Evolutionary conservation across 2,329 filamentous ascomycete species (phyloP), one percentile per base, ranked within the genome.

Genomic region (Pseudopithomyces maydicus): DNA sequence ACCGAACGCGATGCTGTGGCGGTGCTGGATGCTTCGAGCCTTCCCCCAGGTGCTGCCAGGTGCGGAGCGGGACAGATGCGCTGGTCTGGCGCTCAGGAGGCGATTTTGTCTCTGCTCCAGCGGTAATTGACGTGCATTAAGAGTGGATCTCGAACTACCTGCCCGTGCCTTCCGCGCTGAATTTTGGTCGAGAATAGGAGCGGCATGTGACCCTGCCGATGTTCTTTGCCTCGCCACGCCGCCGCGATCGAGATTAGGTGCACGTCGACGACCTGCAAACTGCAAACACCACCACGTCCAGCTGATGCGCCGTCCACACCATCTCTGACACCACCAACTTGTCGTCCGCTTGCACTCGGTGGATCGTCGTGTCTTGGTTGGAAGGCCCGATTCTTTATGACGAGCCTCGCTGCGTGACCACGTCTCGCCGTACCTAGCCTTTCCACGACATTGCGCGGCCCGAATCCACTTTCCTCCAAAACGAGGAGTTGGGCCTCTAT

Each of bases 1-100:
- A 38, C 43, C 43, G 26, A 43, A 29, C 36, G 47, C 42, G 29
- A 42, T 26, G 17, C 29, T 48, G 48, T 52, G 54, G 54, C 54
- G 54, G 54, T 56, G 50, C 55, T 8, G 8, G 26, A 29, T 29
- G 26, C 26, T 29, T n/a, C n/a, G n/a, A n/a, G n/a, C n/a, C n/a
- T n/a, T n/a, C 26, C 26, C 26, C 26, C 26, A 8, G 26, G 8
- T n/a, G n/a, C 4, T 29, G 5, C 26, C 26, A 29, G 26, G 8
- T 29, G 26, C 26, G 8, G 26, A 29, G 26, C 26, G 8, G 26
- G 17, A 33, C 33, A 20, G 6, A 1, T 7, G 10, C 29, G 8
- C 3, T 22, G 14, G 26, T 19, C 10, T 11, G 38, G 44, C 11
- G 29, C 5, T 12, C 10, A 38, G 14, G 32, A 7, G 15, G 17